Evolutionary conservation across 306 rosid species (phyloP).

Genomic region (Chamaecrista fasciculata): DNA sequence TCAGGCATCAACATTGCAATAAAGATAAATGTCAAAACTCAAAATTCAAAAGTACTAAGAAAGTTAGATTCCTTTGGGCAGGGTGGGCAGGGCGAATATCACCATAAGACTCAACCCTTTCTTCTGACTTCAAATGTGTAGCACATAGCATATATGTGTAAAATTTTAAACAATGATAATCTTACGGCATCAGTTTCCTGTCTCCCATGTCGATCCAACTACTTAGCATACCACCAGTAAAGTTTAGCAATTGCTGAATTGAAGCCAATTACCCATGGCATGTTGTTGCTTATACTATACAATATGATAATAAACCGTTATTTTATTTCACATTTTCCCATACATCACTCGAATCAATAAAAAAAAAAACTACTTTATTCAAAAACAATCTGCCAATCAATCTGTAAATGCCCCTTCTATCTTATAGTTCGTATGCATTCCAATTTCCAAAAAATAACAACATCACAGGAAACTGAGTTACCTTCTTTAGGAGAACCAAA

Average conservation of each 20-base stretch:
- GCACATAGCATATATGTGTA: background rate
- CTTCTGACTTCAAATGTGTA: background rate
- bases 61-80: background rate
- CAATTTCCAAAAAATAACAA: background rate
- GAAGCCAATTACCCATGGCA: background rate
- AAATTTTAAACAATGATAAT: too few species aligned
- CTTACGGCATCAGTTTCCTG: too few species aligned
- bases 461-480: background rate
- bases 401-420: background rate
- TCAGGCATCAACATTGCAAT: background rate
- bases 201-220: background rate
- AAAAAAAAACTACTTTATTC: background rate
- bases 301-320: background rate
- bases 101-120: background rate
- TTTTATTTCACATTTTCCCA: background rate
- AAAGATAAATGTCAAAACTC: background rate
- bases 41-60: background rate
- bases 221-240: background rate
- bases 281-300: background rate
- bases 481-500: background rate
- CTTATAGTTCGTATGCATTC: background rate
- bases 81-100: background rate
- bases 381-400: background rate
- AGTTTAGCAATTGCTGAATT: background rate
- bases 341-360: background rate